Conservation (phyloP, 495 filamentous ascomycete genomes). For the Aspergillus cristatus region DNA sequence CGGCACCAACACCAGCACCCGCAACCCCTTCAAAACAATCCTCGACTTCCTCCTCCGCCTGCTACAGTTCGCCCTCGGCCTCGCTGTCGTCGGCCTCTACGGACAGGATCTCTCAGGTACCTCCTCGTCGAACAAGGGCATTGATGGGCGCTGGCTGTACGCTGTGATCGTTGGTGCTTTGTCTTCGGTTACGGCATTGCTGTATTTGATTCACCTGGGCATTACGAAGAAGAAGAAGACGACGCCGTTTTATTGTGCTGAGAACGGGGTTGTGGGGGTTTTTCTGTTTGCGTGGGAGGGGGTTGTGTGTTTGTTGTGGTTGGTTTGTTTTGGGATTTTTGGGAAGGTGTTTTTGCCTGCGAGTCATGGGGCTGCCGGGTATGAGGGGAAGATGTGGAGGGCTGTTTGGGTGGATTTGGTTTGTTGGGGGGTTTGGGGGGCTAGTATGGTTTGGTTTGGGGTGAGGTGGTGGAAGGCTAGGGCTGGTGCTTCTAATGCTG, state of each 20-base stretch:
- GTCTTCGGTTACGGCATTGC: constrained; percentile 47
- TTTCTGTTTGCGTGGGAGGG: constrained; percentile 63
- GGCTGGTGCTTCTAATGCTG: not conserved
- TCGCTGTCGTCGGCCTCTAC: constrained; percentile 74
- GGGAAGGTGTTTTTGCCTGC: constrained; percentile 72
- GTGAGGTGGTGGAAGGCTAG: constrained; percentile 29
- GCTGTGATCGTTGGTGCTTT: constrained; percentile 58
- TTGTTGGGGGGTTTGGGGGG: constrained; percentile 63
- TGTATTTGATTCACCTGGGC: constrained; percentile 47
- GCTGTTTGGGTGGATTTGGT: constrained; percentile 78
- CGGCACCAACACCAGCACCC: constrained; percentile 5
- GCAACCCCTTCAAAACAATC: constrained; percentile 7
- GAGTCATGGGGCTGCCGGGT: constrained; percentile 45
- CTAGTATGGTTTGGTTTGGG: constrained; percentile 38
- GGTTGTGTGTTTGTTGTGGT: constrained; percentile 63
- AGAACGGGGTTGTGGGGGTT: no score
- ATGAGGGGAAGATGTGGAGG: constrained; percentile 66
- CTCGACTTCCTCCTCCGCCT: constrained; percentile 48
- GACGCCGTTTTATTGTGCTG: no score
- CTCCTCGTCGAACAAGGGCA: constrained; percentile 37
- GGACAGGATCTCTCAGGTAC: constrained; percentile 49
- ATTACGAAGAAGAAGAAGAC: constrained; percentile 31
- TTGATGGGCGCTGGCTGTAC: constrained; percentile 67
- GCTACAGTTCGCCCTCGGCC: constrained; percentile 61
- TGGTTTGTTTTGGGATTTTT: constrained; percentile 73